Conservation (phyloP, 2,329 filamentous ascomycete genomes). For the Cryphonectria parasitica region DNA sequence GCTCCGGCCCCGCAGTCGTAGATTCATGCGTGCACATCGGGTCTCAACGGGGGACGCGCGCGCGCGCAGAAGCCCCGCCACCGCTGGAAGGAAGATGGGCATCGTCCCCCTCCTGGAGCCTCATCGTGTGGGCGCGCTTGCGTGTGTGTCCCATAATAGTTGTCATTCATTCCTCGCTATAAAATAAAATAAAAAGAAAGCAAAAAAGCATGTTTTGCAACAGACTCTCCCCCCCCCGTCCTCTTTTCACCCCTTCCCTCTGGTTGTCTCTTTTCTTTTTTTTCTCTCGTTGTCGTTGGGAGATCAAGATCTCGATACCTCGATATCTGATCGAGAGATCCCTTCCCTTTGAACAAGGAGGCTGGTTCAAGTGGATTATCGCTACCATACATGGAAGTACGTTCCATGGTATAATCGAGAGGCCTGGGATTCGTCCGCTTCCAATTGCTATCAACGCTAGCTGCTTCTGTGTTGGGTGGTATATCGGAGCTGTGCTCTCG, state of each 20-base stretch:
- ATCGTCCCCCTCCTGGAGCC: neutral
- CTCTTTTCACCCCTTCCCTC: too few species aligned
- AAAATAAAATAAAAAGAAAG: too few species aligned
- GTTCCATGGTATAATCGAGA: neutral
- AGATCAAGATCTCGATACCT: neutral
- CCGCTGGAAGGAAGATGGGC: neutral
- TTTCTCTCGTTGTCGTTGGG: too few species aligned
- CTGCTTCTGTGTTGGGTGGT: neutral
- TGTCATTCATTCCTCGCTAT: too few species aligned
- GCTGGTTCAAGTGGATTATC: neutral
- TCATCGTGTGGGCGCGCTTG: neutral
- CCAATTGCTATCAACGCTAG: neutral
- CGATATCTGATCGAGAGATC: neutral
- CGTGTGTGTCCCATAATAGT: neutral
- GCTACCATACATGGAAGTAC: neutral
- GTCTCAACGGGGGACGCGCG: too few species aligned
- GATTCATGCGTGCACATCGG: neutral
- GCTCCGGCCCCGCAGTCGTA: neutral
- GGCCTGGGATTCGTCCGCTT: neutral
- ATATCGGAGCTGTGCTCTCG: neutral
- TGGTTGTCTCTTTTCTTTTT: neutral
- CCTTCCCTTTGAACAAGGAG: neutral
- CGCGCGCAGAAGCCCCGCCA: neutral
- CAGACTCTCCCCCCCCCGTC: too few species aligned
- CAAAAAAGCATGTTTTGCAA: too few species aligned